Evolutionary conservation across 2,329 filamentous ascomycete genomes (phyloP).

Genomic region (Ampelomyces quisqualis): DNA sequence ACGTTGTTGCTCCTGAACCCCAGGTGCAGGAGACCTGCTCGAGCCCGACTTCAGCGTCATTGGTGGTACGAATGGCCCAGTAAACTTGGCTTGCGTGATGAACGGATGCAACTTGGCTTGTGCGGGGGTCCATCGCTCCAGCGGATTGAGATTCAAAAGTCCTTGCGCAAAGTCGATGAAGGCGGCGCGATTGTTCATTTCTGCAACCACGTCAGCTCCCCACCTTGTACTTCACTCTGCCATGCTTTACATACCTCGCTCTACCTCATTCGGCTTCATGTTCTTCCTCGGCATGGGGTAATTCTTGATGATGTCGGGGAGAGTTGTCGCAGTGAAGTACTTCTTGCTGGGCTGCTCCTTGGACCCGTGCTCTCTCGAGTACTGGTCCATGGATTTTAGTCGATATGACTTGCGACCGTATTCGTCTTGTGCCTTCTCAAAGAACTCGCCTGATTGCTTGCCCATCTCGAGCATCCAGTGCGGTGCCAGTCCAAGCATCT

Average conservation of each 20-base stretch:
- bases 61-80: slow-evolving; percentile 90
- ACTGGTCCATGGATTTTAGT: slow-evolving; percentile 96
- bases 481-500: slow-evolving; percentile 95
- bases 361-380: slow-evolving; percentile 89
- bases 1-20: slow-evolving; percentile 93
- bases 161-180: slow-evolving; percentile 98
- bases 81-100: slow-evolving; percentile 97
- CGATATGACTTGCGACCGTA: slow-evolving; percentile 88
- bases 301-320: slow-evolving; percentile 95
- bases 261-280: slow-evolving; percentile 96
- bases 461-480: slow-evolving; percentile 99
- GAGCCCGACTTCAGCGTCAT: slow-evolving; percentile 93
- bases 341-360: slow-evolving; percentile 99
- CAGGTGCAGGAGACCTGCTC: slow-evolving; percentile 83
- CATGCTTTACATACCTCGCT: slow-evolving; percentile 69
- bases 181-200: slow-evolving; percentile 96
- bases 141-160: slow-evolving; percentile 86
- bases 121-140: slow-evolving; percentile 96
- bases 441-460: slow-evolving; percentile 96
- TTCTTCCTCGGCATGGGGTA: slow-evolving; percentile 99
- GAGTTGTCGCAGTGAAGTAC: slow-evolving; percentile 91
- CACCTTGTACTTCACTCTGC: no score
- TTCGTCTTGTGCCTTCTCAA: slow-evolving; percentile 89
- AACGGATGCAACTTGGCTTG: slow-evolving; percentile 97
- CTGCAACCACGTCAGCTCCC: slow-evolving; percentile 54